These are phyloP conservation scores for Tilletia walkeri DNA, from an alignment of 1,284 basidiomycete genomes.

Conservation along the genomic window DNA sequence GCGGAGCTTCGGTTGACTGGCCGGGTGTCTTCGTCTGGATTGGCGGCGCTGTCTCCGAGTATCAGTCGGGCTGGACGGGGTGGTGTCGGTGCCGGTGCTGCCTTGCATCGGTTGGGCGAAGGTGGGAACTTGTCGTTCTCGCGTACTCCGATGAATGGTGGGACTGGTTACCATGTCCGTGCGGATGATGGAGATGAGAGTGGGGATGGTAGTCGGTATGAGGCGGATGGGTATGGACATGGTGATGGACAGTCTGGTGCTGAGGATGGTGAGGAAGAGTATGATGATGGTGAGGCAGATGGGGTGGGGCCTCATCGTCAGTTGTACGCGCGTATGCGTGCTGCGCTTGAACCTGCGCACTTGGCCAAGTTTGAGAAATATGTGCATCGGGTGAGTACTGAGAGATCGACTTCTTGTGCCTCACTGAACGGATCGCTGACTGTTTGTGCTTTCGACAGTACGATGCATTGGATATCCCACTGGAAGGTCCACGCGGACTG, in stretches of 20 bases:
- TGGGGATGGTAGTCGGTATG: neutral
- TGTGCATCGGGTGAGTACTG: neutral
- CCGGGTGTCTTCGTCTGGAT: neutral
- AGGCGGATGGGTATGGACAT: slow-evolving; percentile 5
- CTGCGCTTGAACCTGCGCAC: slow-evolving; percentile 36
- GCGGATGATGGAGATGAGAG: too few relatives aligned
- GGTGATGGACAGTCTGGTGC: neutral
- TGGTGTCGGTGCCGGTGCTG: neutral
- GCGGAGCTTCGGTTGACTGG: neutral
- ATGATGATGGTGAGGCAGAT: slow-evolving; percentile 15
- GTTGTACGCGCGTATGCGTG: slow-evolving; percentile 41
- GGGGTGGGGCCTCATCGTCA: slow-evolving; percentile 25
- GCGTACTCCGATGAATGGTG: too few relatives aligned
- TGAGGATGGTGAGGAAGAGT: neutral
- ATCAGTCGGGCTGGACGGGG: slow-evolving; percentile 3
- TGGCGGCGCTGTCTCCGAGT: neutral
- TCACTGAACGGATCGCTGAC: slow-evolving; percentile 23
- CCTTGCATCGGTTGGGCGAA: too few relatives aligned
- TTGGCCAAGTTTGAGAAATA: slow-evolving; percentile 40
- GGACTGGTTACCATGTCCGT: too few relatives aligned
- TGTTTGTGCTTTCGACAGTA: slow-evolving; percentile 27
- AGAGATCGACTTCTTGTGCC: neutral
- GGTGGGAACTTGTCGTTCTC: too few relatives aligned
- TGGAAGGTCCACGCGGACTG: slow-evolving; percentile 44
- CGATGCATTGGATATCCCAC: slow-evolving; percentile 44